A percentile compares a stretch with the other conserved stretches of the same genome.
Evolutionary conservation across 108 stramenopile species (phyloP).

Genomic region (Skeletonema potamos): DNA sequence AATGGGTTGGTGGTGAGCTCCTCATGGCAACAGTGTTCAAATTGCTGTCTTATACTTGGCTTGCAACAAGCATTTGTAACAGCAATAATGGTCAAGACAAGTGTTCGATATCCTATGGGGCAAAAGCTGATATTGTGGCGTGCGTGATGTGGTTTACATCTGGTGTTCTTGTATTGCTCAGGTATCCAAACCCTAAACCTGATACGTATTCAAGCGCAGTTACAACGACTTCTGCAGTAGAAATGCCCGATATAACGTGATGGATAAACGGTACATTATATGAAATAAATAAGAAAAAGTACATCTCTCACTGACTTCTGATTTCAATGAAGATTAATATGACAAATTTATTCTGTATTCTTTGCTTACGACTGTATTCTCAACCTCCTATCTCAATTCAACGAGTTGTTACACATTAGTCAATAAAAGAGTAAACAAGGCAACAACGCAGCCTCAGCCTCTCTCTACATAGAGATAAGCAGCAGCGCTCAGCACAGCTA

Average conservation of each 20-base stretch:
- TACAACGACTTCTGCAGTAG: background rate
- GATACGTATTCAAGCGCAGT: background rate
- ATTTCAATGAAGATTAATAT: background rate
- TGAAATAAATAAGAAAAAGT: too few relatives aligned
- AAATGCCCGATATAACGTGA: background rate
- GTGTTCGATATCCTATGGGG: conserved; percentile 57
- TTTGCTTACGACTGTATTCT: too few relatives aligned
- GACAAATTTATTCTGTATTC: too few relatives aligned
- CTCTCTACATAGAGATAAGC: too few relatives aligned
- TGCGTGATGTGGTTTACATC: conserved; percentile 49
- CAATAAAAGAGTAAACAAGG: too few relatives aligned
- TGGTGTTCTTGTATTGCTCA: conserved; percentile 42
- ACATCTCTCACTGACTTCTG: too few relatives aligned
- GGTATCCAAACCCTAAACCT: conserved; percentile 42
- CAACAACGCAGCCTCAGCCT: too few relatives aligned
- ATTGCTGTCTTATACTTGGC: conserved; percentile 58
- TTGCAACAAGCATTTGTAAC: conserved; percentile 56
- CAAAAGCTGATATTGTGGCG: conserved; percentile 58
- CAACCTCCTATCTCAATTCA: too few relatives aligned
- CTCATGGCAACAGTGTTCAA: conserved; percentile 55
- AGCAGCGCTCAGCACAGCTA: too few relatives aligned
- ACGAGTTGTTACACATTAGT: too few relatives aligned
- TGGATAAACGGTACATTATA: too few relatives aligned
- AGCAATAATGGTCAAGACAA: conserved; percentile 16
- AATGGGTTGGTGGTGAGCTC: conserved; percentile 67